Conservation (phyloP, 331 rosid species). For the Erythrophleum ivorense region DNA sequence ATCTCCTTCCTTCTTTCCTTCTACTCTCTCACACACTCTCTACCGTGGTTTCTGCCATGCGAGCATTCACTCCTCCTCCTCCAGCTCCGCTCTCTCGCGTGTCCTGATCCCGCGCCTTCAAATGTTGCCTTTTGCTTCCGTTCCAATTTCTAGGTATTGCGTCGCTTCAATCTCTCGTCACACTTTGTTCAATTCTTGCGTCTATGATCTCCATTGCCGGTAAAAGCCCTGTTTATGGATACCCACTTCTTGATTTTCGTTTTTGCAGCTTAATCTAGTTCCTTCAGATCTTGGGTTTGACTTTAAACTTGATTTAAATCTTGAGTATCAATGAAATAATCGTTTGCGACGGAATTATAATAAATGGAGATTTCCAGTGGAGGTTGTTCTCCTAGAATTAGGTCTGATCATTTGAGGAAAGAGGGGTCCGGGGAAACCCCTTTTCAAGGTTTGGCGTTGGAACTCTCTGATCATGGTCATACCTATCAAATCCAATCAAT, state of each 20-base stretch:
- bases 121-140: conserved; percentile 1
- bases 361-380: conserved; percentile 53
- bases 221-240: not conserved
- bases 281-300: conserved; percentile 42
- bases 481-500: conserved; percentile 59
- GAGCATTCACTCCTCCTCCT: not conserved
- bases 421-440: conserved; percentile 61
- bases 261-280: conserved; percentile 10
- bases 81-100: not conserved
- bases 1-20: not conserved
- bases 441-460: conserved; percentile 42
- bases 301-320: conserved; percentile 14
- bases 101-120: not conserved
- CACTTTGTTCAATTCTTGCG: conserved; percentile 19
- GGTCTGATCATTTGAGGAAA: conserved; percentile 56
- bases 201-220: conserved; percentile 25
- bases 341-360: conserved; percentile 1
- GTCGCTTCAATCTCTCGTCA: not conserved
- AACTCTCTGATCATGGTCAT: conserved; percentile 40
- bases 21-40: not conserved
- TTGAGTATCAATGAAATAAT: conserved; percentile 39
- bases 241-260: conserved; percentile 25
- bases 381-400: conserved; percentile 59
- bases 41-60: conserved; percentile 26
- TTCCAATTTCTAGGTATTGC: not conserved